Evolutionary conservation across 768 basidiomycete species (phyloP).

Genomic region (Flagelloscypha sp.): DNA sequence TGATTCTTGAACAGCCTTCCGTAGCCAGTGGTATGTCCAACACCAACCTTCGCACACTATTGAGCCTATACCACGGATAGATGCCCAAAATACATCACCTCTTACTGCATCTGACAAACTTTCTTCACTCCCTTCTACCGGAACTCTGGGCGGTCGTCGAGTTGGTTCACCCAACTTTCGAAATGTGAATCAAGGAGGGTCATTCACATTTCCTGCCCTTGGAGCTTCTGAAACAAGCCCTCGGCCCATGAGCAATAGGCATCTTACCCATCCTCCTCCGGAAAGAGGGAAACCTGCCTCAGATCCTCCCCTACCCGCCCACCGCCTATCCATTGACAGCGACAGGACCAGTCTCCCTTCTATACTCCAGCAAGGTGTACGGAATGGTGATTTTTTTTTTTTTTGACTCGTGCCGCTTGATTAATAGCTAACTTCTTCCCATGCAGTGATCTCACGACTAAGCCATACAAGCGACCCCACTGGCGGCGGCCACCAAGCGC

Average conservation of each 20-base stretch:
- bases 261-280: constrained; percentile 14
- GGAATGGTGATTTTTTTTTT: constrained; percentile 1
- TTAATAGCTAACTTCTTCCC: neutral
- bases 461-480: constrained; percentile 13
- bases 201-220: no score
- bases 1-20: no score
- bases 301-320: constrained; percentile 20
- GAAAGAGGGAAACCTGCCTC: constrained; percentile 15
- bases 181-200: no score
- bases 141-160: constrained; percentile 5
- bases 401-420: no score
- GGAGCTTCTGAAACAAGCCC: no score
- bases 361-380: constrained; percentile 20
- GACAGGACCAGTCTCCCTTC: constrained; percentile 20
- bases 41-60: no score
- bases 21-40: no score
- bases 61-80: no score
- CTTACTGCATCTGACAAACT: constrained; percentile 39
- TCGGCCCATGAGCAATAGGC: no score
- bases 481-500: constrained; percentile 7
- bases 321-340: constrained; percentile 34
- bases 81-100: no score
- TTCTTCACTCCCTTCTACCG: constrained; percentile 27
- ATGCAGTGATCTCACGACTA: constrained; percentile 6
- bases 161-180: neutral